Base-by-base conservation (phyloP, 495 filamentous ascomycete genomes). In the Pseudotulostoma volvatum region DNA sequence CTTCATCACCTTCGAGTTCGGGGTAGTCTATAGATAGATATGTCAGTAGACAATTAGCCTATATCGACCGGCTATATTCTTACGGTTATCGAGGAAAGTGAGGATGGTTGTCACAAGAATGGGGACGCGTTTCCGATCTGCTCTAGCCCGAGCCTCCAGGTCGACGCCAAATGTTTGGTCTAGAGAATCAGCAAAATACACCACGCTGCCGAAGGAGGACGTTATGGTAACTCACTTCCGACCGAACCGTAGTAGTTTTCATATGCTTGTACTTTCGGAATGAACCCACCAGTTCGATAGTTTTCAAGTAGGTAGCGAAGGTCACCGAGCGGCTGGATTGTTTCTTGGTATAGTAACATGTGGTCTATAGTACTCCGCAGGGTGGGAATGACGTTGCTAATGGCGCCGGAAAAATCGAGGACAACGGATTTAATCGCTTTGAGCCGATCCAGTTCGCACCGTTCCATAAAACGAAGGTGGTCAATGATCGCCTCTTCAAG, bases 201-300 rank as follows among this genome's bases (percentile, higher is more conserved):
- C 15, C 9, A 33, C 34, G 16, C 7, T 28, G 4, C 32, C n/a
- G 15, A 31, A 23, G 13, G 13, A n/a, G 14, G 14, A 20, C 9
- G 31, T 34, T 16, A 37, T 21, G 31, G 3, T 25, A 15, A 20
- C 53, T 40, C 55, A 77, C 73, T 75, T 61, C 94, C 90, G 5
- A 93, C 86, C 34, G 81, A 84, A 48, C 94, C 94, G 61, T 99
- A 99, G 59, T 99, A 99, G 57, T 94, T 96, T 63, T 99, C 90
- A 57, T 96, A 99, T 3, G 78, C 73, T 37, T 86, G 77, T n/a
- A 96, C 88, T 44, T 73, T 86, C 5, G 90, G 90, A 11, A 81
- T 70, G 59, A 92, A 99, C 34, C 76, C 79, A 36, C 90, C 90
- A 15, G 90, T 99, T 25, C 90, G 77, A 54, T 99, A 96, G 54